Evolutionary conservation across 2,329 filamentous ascomycete genomes (phyloP).

Genomic region (Blastomyces percursus): DNA sequence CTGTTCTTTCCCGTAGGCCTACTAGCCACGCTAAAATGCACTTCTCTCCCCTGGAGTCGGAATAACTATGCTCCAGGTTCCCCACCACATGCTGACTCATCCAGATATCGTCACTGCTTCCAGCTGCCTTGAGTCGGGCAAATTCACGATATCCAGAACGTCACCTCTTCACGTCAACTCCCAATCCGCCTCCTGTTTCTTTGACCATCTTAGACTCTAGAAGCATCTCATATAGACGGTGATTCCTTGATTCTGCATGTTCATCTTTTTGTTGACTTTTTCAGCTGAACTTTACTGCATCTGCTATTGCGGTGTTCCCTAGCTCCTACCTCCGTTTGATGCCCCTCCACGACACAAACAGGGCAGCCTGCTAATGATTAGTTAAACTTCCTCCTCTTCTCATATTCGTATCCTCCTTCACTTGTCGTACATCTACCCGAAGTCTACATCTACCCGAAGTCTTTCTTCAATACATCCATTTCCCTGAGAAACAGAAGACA

Average conservation of each 20-base stretch:
- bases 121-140: background rate
- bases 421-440: background rate
- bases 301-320: background rate
- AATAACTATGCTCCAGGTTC: background rate
- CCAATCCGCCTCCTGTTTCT: background rate
- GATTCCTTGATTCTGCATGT: background rate
- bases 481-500: background rate
- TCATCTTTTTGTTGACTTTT: background rate
- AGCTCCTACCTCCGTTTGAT: background rate
- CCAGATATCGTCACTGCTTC: background rate
- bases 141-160: background rate
- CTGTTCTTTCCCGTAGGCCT: background rate
- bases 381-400: background rate
- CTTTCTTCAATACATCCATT: background rate
- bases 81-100: background rate
- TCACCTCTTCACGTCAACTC: background rate
- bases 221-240: background rate
- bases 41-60: background rate
- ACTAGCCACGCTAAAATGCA: background rate
- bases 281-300: background rate
- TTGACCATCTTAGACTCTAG: background rate
- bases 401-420: too few species aligned
- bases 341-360: background rate
- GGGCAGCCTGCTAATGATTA: background rate
- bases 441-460: background rate